Evolutionary conservation across 768 basidiomycete genomes (phyloP).

Genomic region (Rhizopogon roseolus): DNA sequence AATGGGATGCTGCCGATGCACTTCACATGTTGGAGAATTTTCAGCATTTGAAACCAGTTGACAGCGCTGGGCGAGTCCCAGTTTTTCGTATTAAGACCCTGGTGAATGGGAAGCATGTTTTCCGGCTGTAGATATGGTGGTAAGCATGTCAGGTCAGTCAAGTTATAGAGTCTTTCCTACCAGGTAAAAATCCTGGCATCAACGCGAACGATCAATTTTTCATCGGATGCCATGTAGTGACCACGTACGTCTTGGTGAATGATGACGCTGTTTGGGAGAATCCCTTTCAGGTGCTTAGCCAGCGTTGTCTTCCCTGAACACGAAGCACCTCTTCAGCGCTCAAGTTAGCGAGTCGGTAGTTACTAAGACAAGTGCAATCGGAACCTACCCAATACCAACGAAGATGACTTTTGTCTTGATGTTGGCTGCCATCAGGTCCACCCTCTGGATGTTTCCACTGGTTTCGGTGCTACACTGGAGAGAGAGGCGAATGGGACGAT

Average conservation of each 20-base stretch:
- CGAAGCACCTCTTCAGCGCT: constrained; percentile 65
- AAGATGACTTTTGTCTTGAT: constrained; percentile 25
- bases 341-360: neutral
- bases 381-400: constrained; percentile 50
- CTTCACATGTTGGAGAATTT: constrained; percentile 60
- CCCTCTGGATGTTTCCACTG: neutral
- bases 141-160: neutral
- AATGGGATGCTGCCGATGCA: constrained; percentile 63
- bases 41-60: constrained; percentile 70
- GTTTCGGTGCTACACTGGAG: neutral
- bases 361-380: neutral
- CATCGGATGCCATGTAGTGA: neutral
- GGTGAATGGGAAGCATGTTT: constrained; percentile 41
- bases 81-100: constrained; percentile 63
- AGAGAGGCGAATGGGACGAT: no score
- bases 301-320: constrained; percentile 96
- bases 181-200: constrained; percentile 81
- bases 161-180: constrained; percentile 37
- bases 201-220: constrained; percentile 4
- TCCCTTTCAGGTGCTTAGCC: constrained; percentile 78
- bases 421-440: constrained; percentile 12
- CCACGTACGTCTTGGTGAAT: constrained; percentile 86
- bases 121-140: constrained; percentile 14
- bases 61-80: constrained; percentile 97
- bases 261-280: constrained; percentile 76